These are phyloP conservation scores for Colletotrichum horii DNA, from an alignment of 2,329 filamentous ascomycete genomes.

Conservation along the genomic window DNA sequence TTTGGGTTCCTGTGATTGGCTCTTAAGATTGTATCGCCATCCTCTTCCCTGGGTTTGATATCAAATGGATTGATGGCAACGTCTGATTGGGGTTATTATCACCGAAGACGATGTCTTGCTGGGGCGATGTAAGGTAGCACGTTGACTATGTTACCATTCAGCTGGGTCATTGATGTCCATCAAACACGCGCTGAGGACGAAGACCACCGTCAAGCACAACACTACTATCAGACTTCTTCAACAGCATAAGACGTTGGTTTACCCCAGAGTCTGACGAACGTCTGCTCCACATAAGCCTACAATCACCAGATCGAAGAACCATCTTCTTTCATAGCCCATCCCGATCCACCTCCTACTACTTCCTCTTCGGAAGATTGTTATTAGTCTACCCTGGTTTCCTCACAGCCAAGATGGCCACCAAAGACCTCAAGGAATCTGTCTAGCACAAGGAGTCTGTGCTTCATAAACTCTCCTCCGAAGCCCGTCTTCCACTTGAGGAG, in stretches of 20 bases:
- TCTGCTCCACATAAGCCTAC: not conserved
- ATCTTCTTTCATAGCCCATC: not conserved
- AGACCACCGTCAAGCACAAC: not conserved
- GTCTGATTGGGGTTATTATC: not conserved
- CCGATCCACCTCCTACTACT: not conserved
- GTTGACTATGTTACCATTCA: not conserved
- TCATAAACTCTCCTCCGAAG: not conserved
- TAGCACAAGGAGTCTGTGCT: not conserved
- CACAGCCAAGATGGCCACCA: not conserved
- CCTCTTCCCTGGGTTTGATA: not conserved
- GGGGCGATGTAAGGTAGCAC: not conserved
- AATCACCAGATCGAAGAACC: not conserved
- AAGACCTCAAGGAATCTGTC: not conserved
- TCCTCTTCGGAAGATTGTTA: not conserved
- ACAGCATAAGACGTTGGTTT: not conserved
- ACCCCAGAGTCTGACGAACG: not conserved
- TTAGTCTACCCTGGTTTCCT: not conserved
- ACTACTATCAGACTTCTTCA: not conserved
- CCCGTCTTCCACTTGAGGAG: not conserved
- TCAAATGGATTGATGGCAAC: not conserved
- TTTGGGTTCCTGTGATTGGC: not conserved
- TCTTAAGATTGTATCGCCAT: not conserved
- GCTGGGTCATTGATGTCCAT: not conserved
- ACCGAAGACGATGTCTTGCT: not conserved
- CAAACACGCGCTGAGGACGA: not conserved